Evolutionary conservation across 2,329 filamentous ascomycete species (phyloP).

Genomic region (Chaetomium olivaceum): DNA sequence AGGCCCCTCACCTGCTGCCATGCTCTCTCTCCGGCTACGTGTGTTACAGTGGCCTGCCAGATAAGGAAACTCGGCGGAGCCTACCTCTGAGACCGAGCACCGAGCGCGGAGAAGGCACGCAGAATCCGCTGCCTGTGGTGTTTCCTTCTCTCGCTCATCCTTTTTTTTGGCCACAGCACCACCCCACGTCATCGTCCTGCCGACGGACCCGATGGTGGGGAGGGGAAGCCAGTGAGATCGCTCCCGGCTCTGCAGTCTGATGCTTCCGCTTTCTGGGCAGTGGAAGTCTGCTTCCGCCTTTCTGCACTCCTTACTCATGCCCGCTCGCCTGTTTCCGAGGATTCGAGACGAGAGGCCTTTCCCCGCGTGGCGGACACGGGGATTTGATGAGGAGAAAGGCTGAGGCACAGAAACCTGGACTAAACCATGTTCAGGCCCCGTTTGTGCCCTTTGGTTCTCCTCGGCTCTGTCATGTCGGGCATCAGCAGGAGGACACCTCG

Average conservation of each 20-base stretch:
- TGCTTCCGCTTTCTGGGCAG: not conserved
- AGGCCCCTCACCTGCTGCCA: slow-evolving; percentile 1
- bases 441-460: not conserved
- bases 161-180: not conserved
- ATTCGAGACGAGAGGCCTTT: not conserved
- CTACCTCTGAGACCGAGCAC: not conserved
- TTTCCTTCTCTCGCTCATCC: not conserved
- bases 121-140: not conserved
- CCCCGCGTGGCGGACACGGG: not conserved
- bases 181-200: slow-evolving; percentile 4
- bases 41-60: slow-evolving; percentile 15
- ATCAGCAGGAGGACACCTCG: not conserved
- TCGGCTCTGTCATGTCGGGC: not conserved
- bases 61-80: slow-evolving; percentile 14
- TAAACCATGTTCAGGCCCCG: not conserved
- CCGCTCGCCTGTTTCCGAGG: not conserved
- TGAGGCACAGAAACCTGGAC: too few species aligned
- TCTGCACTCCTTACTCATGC: slow-evolving; percentile 6
- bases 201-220: slow-evolving; percentile 9
- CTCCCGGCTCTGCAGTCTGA: slow-evolving; percentile 24
- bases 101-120: not conserved
- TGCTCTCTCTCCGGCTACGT: slow-evolving; percentile 13
- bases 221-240: slow-evolving; percentile 27
- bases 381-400: not conserved
- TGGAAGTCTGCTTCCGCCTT: not conserved